Evolutionary conservation across 306 rosid species (phyloP), one percentile per base, ranked within the genome.

Genomic region (Fragaria vesca): DNA sequence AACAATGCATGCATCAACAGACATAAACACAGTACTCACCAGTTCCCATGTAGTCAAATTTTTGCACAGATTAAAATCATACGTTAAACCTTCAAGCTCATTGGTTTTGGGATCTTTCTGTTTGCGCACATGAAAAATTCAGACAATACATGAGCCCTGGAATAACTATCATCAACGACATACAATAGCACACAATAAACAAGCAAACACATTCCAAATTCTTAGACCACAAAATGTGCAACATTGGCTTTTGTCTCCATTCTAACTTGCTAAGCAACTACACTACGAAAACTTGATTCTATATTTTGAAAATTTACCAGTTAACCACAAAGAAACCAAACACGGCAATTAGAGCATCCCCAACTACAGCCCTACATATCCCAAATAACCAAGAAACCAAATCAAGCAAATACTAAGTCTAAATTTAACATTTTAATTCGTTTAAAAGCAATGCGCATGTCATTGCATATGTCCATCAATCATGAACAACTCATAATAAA

Each of bases 21-120:
- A 67, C 34, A 73, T 30, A 58, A 72, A 38, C 50, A 52, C 62
- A 73, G 38, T 36, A 81, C 88, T 75, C 71, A 88, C 99, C 88
- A 87, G 99, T 86, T 95, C 99, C 99, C 99, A 93, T 18, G 96
- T 93, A 78, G 97, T 93, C 80, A 93, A 92, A 73, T 97, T 93
- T 83, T 93, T 97, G 66, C 99, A 95, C 26, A 93, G 88, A 87
- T 93, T 85, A 83, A 93, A 93, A 72, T 90, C 96, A 69, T 84
- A 95, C 5, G 96, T 87, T 76, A 93, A 72, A 46, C 91, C 93
- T 88, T 95, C 99, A 81, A 93, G 93, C 83, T 93, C 97, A 38
- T 97, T 96, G 3, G 90, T 91, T 86, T 93, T 91, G 46, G 97
- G 90, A 87, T 95, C 99, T 78, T 51, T 93, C 99, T 95, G 96